Evolutionary conservation across 768 basidiomycete genomes (phyloP), one percentile per base, ranked within the genome.

Genomic region (Termitomyces sp.): DNA sequence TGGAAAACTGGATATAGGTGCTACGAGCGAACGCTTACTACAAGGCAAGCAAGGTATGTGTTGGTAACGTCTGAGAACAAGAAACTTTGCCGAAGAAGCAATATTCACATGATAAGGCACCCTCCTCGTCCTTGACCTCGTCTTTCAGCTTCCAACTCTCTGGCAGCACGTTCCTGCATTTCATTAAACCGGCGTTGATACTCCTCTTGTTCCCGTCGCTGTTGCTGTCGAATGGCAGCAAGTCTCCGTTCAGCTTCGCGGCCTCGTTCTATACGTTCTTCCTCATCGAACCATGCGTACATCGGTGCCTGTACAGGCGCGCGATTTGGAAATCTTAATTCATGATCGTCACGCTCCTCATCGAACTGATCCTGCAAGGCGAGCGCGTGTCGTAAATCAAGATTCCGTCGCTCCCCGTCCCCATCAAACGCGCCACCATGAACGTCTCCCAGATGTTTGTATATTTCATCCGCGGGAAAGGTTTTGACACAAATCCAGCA

Each of bases 401-500:
- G 23, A 41, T 61, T 48, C 5, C n/a, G 53, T 23, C 53, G 55
- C 19, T 57, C 60, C 5, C 56, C 52, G 31, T 60, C 53, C 26
- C 53, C 52, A 46, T 63, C 62, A n/a, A 50, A 63, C 2, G 51
- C 35, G 9, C 62, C 62, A n/a, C 62, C 62, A 19, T 63, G 62
- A 9, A 52, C 58, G 5, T 26, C 23, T 37, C 33, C 30, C n/a
- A 63, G 50, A 50, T 63, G 62, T 7, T 0, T 5, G 40, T 63
- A 63, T 30, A 58, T 58, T 33, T 60, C 35, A n/a, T 28, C 8
- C 12, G 8, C 37, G 8, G 60, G 49, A 45, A 84, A 84, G 5
- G 70, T 49, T 8, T 67, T 67, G 70, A 81, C 66, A 55, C 85
- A 86, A 8, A 67, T 67, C 85, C 81, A 83, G 57, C 80, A 82